phyloP scores from a whole-genome alignment of 2,329 filamentous ascomycete genomes.

The Cladophialophora chaetospira region DNA sequence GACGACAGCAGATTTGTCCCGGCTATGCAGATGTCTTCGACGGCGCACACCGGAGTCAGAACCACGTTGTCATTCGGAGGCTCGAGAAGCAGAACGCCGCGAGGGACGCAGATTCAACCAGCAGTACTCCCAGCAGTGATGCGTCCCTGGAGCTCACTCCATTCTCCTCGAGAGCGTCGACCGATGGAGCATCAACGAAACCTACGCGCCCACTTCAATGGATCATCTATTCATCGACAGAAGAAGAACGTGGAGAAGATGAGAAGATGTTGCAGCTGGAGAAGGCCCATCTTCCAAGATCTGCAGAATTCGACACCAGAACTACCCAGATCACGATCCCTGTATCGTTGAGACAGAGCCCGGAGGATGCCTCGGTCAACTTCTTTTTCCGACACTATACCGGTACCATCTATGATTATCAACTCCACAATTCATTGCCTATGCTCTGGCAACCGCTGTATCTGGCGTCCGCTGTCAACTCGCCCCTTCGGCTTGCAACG shows the following conservation, averaged over 20 bases:
- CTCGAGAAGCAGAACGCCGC: conserved; percentile 18
- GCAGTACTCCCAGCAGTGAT: conserved; percentile 12
- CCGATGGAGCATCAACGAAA: neutral
- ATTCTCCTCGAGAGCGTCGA: conserved; percentile 1
- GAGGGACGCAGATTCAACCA: neutral
- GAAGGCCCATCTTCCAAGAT: neutral
- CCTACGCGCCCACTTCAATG: conserved; percentile 18
- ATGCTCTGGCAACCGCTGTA: conserved; percentile 30
- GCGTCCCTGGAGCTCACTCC: neutral
- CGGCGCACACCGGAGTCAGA: conserved; percentile 31
- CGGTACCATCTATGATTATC: conserved; percentile 19
- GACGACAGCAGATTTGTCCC: conserved; percentile 27
- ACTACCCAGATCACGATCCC: conserved; percentile 18
- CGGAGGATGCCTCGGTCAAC: conserved; percentile 26
- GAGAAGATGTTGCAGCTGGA: neutral
- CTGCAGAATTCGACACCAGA: neutral
- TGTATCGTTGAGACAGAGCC: conserved; percentile 17
- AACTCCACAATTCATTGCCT: conserved; percentile 27
- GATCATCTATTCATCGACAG: conserved; percentile 22
- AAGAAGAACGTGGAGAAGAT: neutral
- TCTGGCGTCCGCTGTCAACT: conserved; percentile 18
- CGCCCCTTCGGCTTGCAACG: conserved; percentile 31
- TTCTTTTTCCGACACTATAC: conserved; percentile 33
- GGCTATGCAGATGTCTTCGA: conserved; percentile 34
- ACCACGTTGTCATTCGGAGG: conserved; percentile 24